Evolutionary conservation across 129 eudicot species (phyloP).

Genomic region (Flaveria linearis): DNA sequence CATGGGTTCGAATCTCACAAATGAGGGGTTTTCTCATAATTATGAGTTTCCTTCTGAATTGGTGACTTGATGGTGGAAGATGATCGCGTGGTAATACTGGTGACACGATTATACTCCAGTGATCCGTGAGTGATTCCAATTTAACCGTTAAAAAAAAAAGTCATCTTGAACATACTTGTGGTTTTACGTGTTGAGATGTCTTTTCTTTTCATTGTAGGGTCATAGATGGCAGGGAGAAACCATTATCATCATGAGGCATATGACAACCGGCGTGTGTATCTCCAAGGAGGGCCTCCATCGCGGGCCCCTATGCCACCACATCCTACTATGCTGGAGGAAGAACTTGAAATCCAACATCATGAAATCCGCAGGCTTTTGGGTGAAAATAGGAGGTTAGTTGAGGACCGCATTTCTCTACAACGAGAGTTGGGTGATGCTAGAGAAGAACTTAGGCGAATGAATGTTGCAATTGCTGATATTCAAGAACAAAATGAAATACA

Average conservation of each 20-base stretch:
- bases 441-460: constrained; percentile 75
- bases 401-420: constrained; percentile 69
- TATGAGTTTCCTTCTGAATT: too few relatives aligned
- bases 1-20: too few relatives aligned
- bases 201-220: constrained; percentile 8
- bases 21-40: too few relatives aligned
- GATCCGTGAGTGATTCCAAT: too few relatives aligned
- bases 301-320: constrained; percentile 75
- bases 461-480: constrained; percentile 59
- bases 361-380: constrained; percentile 79
- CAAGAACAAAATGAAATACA: constrained; percentile 70
- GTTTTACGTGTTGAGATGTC: constrained; percentile 6
- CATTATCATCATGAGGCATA: constrained; percentile 68
- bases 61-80: too few relatives aligned
- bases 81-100: too few relatives aligned
- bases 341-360: constrained; percentile 75
- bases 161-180: neutral
- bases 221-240: constrained; percentile 73
- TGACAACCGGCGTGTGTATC: constrained; percentile 62
- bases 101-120: too few relatives aligned
- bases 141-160: too few relatives aligned
- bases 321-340: constrained; percentile 85
- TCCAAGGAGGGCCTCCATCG: constrained; percentile 49
- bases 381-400: constrained; percentile 80
- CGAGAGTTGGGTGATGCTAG: constrained; percentile 64